Evolutionary conservation across 371 early-diverging fungal species (phyloP), one percentile per base, ranked within the genome.

Genomic region (Mortierella sp.): DNA sequence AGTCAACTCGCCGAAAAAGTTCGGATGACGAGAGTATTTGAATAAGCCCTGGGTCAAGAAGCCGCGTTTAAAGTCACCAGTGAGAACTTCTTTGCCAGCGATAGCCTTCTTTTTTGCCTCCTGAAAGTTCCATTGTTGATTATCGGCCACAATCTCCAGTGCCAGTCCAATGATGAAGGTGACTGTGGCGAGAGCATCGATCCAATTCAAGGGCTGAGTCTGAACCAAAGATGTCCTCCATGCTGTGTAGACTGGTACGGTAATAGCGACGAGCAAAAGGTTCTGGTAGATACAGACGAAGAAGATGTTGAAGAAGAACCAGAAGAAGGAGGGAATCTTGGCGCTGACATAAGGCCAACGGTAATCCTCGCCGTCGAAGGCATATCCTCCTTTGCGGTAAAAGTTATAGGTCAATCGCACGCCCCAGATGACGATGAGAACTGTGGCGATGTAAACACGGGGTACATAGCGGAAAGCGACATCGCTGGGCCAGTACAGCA

Each of bases 61-160:
- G 0, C 95, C 96, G 14, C 82, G 55, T 54, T 80, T 80, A 51
- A 81, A 79, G 58, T 84, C 84, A 1, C 81, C 86, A 0, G 68
- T 62, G 12, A 83, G 60, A 17, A 61, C 61, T 8, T 69, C 70
- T 34, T 63, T 62, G 7, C 80, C 59, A 0, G 71, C 75, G 27
- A 86, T 66, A 19, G 83, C 64, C 14, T 78, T 79, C 19, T 82
- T 73, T 79, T 95, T 95, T 21, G 72, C 70, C 31, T 80, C 82
- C 62, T 96, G 95, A 76, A 94, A 95, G 1, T 55, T 67, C 81
- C 87, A 95, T 68, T 94, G 93, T 61, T 97, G 96, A 41, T 93
- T 70, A 79, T 97, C 97, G 0, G 96, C 94, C 7, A 88, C 59
- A 0, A 80, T 82, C 76, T 96, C 96, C 24, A 84, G 42, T 0